Evolutionary conservation across 2,329 filamentous ascomycete genomes (phyloP), one percentile per base, ranked within the genome.

Genomic region (Cladosporium cucumerinum): DNA sequence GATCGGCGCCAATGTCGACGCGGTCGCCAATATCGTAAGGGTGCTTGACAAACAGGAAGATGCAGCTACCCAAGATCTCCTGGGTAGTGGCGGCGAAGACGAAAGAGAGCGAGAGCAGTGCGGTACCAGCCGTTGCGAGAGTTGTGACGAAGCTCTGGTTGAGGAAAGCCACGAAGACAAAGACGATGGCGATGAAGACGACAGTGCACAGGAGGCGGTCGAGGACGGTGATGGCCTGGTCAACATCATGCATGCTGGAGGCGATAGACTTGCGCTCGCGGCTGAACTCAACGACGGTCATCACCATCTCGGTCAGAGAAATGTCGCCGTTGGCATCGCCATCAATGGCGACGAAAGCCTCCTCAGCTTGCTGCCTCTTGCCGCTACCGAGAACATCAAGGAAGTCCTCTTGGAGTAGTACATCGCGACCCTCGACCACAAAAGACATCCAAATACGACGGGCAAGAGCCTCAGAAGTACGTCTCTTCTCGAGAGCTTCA

Each of bases 11-110:
- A 68, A 98, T 90, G 72, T 97, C 93, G 51, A 98, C 91, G 28
- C 95, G 89, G 76, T 99, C 95, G 67, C 94, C 93, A 25, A 98
- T 93, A 75, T 99, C 95, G 76, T 91, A 98, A 0, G 95, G 94
- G 76, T 99, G 95, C 82, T 99, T 99, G 82, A 98, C 92, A 73
- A 99, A 99, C 1, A 99, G 82, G 82, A 99, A 99, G 73, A 99
- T 97, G 81, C 94, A 98, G 43, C 93, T 97, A 73, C 94, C 94
- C n/a, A 99, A 86, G 68, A 99, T 90, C 78, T 99, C 95, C 78
- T 97, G 93, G 3, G 90, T 89, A 1, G 93, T 97, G 64, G 90
- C 89, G 26, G 93, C 89, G 77, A 99, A 98, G 71, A 97, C 90
- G 80, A 99, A 99, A 4, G 94, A 97, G n/a, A 98, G 82, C 6